Conservation (phyloP, 805 yeast species). For the Lipomyces sp. region DNA sequence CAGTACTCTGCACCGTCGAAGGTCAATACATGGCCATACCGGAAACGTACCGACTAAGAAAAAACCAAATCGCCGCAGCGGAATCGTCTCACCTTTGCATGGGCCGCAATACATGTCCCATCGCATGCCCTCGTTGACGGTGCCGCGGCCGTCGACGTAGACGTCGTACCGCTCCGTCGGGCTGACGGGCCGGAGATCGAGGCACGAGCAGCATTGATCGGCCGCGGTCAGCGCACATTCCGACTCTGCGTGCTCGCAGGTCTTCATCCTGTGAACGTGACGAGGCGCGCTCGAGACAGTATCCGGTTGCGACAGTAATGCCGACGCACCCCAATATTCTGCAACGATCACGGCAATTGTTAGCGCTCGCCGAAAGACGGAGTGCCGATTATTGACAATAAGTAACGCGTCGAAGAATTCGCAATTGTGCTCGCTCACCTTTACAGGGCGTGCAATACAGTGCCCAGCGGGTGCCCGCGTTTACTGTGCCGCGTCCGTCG, state of each 20-base stretch:
- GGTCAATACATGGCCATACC: too few species aligned
- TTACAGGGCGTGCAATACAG: conserved; percentile 21
- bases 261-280: conserved; percentile 4
- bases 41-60: too few species aligned
- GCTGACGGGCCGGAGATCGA: conserved; percentile 15
- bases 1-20: not conserved
- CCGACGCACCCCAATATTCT: conserved; percentile 6
- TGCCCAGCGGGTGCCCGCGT: conserved; percentile 22
- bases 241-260: conserved; percentile 9
- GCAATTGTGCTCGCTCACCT: too few species aligned
- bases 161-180: conserved; percentile 9
- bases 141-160: conserved; percentile 24
- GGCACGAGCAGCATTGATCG: conserved; percentile 12
- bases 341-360: not conserved
- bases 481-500: conserved; percentile 24
- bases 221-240: conserved; percentile 10
- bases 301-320: not conserved
- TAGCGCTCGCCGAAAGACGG: not conserved
- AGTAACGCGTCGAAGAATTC: too few species aligned
- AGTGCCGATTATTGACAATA: too few species aligned
- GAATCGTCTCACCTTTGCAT: conserved; percentile 20
- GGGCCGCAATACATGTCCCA: conserved; percentile 23
- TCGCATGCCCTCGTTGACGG: conserved; percentile 20
- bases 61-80: too few species aligned
- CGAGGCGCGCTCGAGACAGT: not conserved